A percentile compares a stretch with the other conserved stretches of the same genome.
phyloP scores from a whole-genome alignment of 306 rosid species.

The Crataegus laevigata region DNA sequence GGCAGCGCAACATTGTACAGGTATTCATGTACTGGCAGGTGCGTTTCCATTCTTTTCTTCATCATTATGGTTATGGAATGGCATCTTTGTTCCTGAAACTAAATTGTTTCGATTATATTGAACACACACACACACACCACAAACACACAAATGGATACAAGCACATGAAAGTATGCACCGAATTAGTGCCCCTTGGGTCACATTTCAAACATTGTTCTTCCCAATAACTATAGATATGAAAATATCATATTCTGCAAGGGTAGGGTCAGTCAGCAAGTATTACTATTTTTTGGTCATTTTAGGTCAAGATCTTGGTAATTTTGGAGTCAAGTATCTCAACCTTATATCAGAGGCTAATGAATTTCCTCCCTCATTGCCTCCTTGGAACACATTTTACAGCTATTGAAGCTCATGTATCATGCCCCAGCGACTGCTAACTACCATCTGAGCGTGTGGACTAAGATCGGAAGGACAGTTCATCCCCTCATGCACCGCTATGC shows the following conservation, averaged over 20 bases:
- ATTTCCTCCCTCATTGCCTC: neutral
- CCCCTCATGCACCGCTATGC: constrained; percentile 59
- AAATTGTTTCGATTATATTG: neutral
- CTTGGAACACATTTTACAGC: constrained; percentile 32
- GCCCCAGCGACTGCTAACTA: constrained; percentile 77
- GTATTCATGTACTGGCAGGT: constrained; percentile 98
- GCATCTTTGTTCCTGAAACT: neutral
- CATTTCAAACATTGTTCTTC: neutral
- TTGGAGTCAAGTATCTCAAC: neutral
- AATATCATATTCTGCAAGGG: neutral
- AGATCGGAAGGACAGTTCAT: constrained; percentile 48
- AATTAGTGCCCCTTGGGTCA: neutral
- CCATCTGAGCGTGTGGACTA: constrained; percentile 83
- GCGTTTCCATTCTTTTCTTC: constrained; percentile 3
- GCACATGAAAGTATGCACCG: neutral
- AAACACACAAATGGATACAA: neutral
- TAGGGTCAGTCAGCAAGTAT: neutral
- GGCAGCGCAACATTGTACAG: constrained; percentile 88
- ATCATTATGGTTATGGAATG: neutral
- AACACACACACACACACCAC: neutral
- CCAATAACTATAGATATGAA: neutral
- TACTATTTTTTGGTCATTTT: neutral
- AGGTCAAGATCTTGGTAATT: neutral
- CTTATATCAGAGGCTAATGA: neutral
- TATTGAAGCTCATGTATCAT: constrained; percentile 89